Evolutionary conservation across 192 early-diverging fungal species (phyloP).

Genomic region (Entophlyctis luteolus): DNA sequence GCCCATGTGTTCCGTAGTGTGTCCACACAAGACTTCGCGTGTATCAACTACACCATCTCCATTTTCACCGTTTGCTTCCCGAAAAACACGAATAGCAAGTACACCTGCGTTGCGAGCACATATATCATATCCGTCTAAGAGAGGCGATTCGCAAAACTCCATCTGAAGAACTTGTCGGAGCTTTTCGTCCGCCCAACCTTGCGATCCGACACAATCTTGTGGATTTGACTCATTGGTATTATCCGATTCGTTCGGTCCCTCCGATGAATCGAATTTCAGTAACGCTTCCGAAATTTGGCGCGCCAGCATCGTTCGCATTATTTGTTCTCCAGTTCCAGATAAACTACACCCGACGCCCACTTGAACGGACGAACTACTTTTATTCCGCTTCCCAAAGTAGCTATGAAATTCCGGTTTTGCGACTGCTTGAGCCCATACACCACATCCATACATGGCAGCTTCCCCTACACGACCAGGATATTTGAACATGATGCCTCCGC

Average conservation of each 20-base stretch:
- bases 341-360: constrained; percentile 59
- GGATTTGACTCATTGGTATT: constrained; percentile 22
- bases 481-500: constrained; percentile 81
- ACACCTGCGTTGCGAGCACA: not conserved
- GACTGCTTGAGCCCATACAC: constrained; percentile 71
- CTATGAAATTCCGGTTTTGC: not conserved
- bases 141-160: not conserved
- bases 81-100: not conserved
- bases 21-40: constrained; percentile 63
- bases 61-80: not conserved
- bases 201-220: not conserved
- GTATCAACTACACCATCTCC: not conserved
- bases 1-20: constrained; percentile 69
- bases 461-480: constrained; percentile 78
- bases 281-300: constrained; percentile 43
- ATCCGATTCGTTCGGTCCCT: not conserved
- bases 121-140: not conserved
- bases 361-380: not conserved
- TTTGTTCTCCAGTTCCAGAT: constrained; percentile 79
- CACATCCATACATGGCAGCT: constrained; percentile 78
- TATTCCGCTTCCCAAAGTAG: not conserved
- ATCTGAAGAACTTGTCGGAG: not conserved
- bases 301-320: constrained; percentile 71
- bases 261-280: not conserved
- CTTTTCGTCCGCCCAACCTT: not conserved